phyloP scores from a whole-genome alignment of 805 yeast genomes.

The Alloascoidea hylecoeti region DNA sequence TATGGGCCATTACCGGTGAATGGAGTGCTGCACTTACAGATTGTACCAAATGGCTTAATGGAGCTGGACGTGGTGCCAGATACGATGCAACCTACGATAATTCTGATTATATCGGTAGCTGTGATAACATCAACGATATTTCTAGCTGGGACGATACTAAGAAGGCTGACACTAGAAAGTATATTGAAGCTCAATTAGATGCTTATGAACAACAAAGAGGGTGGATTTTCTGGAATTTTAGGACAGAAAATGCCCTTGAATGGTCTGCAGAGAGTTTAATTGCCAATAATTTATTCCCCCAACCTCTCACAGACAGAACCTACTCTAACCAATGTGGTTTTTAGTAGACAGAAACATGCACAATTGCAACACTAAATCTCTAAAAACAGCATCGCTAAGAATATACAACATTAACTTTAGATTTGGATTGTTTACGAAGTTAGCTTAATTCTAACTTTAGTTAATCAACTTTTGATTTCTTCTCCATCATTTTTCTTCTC shows the following conservation, averaged over 20 bases:
- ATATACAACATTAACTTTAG: too few relatives aligned
- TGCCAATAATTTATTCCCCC: conserved; percentile 57
- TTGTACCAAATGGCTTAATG: conserved; percentile 73
- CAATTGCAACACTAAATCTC: too few relatives aligned
- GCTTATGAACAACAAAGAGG: conserved; percentile 58
- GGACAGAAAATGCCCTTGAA: conserved; percentile 64
- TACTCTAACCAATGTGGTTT: conserved; percentile 53
- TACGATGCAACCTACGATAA: conserved; percentile 42
- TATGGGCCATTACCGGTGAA: conserved; percentile 68
- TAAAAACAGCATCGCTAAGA: too few relatives aligned
- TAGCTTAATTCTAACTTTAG: neutral
- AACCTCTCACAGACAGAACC: conserved; percentile 56
- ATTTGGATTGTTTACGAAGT: too few relatives aligned
- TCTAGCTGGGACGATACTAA: conserved; percentile 39
- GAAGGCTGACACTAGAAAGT: conserved; percentile 42
- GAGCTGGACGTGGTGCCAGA: conserved; percentile 67
- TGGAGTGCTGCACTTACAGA: conserved; percentile 82
- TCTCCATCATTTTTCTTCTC: neutral
- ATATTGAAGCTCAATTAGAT: conserved; percentile 72
- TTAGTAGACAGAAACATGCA: conserved; percentile 4
- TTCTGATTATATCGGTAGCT: conserved; percentile 27
- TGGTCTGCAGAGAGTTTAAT: conserved; percentile 69
- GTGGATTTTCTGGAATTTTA: conserved; percentile 88
- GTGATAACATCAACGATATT: conserved; percentile 30
- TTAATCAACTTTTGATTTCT: neutral